Base-by-base conservation (phyloP, 306 rosid genomes). In the Cajanus cajan region DNA sequence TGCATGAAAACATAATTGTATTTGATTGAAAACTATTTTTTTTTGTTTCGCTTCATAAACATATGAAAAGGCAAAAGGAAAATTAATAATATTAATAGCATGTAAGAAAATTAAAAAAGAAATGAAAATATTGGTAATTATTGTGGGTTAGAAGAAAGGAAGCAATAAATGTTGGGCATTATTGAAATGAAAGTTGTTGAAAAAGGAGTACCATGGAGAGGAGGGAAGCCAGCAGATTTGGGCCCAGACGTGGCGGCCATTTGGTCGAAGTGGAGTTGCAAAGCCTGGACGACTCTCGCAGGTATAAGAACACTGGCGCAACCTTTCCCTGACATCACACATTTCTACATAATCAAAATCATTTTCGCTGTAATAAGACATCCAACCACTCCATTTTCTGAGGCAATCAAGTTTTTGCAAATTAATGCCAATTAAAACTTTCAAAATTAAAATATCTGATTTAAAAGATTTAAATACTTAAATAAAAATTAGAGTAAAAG, bases 241-340 rank as follows among this genome's bases (percentile, higher is more conserved):
- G 89, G 73, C 51, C 85, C 83, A 33, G 93, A 77, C 34, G 78
- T 61, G 50, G 86, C 66, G 12, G 90, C 90, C 66, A 90, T 84
- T 86, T 90, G 86, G 83, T 91, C 91, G 77, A 91, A 93, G 82
- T 93, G 99, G 28, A 59, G 90, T 64, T 89, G 90, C 79, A 95
- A 83, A 40, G 99, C 98, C 76, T 91, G 97, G n/a, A 93, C 83
- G 6, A 95, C 99, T 82, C 93, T 92, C 0, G 95, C 96, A 8
- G 99, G 98, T 73, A 95, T 91, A 28, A 91, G 88, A 81, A 93
- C 99, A 1, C 93, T 86, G 15, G 98, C 83, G 52, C 89, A 71
- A 51, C 88, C 88, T 74, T 83, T 83, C n/a, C 82, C 87, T 84
- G 72, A 13, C 72, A 61, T 65, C 59, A 28, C 31, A n/a, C n/a